These are phyloP conservation scores for Calonectria crousiana DNA, from an alignment of 2,329 filamentous ascomycete species.

Conservation along the genomic window DNA sequence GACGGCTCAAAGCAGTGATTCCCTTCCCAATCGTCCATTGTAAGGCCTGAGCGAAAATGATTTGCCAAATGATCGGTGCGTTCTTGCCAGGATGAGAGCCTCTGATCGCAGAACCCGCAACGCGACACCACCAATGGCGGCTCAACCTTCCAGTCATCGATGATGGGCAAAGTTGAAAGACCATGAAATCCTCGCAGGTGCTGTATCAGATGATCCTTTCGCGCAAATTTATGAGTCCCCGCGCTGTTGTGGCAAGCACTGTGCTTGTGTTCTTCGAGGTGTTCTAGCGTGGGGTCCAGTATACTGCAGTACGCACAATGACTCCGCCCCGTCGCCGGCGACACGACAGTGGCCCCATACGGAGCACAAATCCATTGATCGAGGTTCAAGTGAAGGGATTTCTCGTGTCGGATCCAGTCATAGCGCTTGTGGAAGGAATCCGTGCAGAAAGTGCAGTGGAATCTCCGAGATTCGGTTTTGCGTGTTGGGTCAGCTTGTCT, in stretches of 20 bases:
- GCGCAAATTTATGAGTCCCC: conserved; percentile 44
- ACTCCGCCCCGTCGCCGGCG: conserved; percentile 43
- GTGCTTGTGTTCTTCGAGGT: conserved; percentile 52
- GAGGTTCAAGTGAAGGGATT: conserved; percentile 58
- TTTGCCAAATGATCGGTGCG: conserved; percentile 40
- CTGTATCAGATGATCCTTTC: conserved; percentile 59
- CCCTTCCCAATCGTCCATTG: conserved; percentile 43
- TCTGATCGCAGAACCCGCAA: conserved; percentile 41
- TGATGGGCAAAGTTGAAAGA: conserved; percentile 56
- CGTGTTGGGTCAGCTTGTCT: conserved; percentile 2
- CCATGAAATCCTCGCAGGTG: conserved; percentile 44
- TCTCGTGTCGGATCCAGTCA: conserved; percentile 64
- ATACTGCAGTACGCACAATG: conserved; percentile 54
- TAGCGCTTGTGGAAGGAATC: conserved; percentile 59
- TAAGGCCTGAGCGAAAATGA: conserved; percentile 38
- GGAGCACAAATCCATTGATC: conserved; percentile 60
- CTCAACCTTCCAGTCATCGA: conserved; percentile 40
- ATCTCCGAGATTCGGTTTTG: conserved; percentile 25
- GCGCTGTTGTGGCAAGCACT: conserved; percentile 62
- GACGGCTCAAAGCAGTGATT: conserved; percentile 37
- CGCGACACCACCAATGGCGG: conserved; percentile 31
- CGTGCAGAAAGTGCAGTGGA: conserved; percentile 60
- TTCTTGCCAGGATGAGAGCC: conserved; percentile 33
- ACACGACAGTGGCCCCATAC: conserved; percentile 45
- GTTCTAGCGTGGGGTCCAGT: conserved; percentile 44